Evolutionary conservation across 2,329 filamentous ascomycete species (phyloP).

Genomic region (Didymosphaeria variabile): DNA sequence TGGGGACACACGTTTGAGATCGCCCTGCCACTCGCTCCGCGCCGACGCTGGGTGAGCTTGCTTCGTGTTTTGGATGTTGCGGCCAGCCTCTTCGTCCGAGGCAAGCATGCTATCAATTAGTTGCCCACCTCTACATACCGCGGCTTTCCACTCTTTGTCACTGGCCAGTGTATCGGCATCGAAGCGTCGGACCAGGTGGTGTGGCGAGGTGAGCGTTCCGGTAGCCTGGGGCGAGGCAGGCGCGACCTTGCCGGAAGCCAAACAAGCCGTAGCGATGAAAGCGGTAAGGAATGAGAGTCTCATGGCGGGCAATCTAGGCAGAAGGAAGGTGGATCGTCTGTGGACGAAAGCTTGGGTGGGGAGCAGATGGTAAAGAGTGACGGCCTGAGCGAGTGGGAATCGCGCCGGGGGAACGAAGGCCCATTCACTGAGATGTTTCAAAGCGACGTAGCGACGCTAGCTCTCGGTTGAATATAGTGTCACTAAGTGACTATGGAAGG

Average conservation of each 20-base stretch:
- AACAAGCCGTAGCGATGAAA: not conserved
- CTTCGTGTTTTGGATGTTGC: not conserved
- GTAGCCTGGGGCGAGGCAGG: not conserved
- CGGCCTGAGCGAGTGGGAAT: too few species aligned
- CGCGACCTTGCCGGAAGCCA: not conserved
- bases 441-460: too few species aligned
- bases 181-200: not conserved
- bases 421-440: too few species aligned
- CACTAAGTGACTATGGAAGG: too few species aligned
- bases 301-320: not conserved
- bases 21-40: constrained; percentile 25
- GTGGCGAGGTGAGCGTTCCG: not conserved
- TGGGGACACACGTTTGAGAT: constrained; percentile 18
- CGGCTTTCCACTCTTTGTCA: not conserved
- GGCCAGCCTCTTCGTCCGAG: constrained; percentile 1
- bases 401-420: too few species aligned
- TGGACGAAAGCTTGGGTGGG: not conserved
- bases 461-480: too few species aligned
- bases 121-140: not conserved
- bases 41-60: constrained; percentile 25
- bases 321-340: not conserved
- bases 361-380: too few species aligned
- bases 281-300: not conserved
- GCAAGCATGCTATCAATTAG: not conserved
- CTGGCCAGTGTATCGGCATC: not conserved